phyloP scores from a whole-genome alignment of 1,284 basidiomycete species.

The Ganoderma resinaceum region DNA sequence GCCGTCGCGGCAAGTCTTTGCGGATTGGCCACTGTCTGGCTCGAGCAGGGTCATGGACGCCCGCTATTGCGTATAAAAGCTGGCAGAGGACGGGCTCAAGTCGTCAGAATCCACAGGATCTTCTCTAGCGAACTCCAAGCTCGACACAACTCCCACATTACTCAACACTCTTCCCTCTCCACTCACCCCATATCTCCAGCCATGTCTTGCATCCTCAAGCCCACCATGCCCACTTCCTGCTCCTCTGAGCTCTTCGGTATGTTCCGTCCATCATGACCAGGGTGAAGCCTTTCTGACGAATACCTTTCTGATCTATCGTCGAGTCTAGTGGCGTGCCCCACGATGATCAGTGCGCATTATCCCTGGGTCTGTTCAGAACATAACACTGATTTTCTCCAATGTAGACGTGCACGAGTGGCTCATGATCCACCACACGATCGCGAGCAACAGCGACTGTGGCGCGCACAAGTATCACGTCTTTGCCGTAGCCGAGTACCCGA shows the following conservation, averaged over 20 bases:
- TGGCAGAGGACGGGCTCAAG: background rate
- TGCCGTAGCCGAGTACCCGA: conserved; percentile 3
- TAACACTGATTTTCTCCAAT: background rate
- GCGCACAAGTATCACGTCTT: background rate
- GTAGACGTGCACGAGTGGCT: conserved; percentile 2
- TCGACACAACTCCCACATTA: background rate
- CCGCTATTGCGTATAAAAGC: background rate
- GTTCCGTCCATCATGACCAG: background rate
- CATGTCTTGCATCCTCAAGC: conserved; percentile 1
- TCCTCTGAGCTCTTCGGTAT: background rate
- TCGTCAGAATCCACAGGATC: background rate
- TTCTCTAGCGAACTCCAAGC: background rate
- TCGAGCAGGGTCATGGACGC: background rate
- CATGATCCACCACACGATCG: background rate
- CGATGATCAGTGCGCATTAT: background rate
- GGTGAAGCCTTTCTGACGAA: background rate
- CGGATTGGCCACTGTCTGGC: background rate
- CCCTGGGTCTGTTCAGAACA: background rate
- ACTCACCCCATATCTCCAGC: background rate
- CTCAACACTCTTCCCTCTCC: background rate
- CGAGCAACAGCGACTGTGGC: background rate
- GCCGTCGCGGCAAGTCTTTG: background rate
- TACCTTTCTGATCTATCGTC: background rate
- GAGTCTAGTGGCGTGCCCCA: background rate
- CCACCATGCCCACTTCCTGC: conserved; percentile 3